Evolutionary conservation across 192 early-diverging fungal species (phyloP), one percentile per base, ranked within the genome.

Genomic region (Entomortierella beljakovae): DNA sequence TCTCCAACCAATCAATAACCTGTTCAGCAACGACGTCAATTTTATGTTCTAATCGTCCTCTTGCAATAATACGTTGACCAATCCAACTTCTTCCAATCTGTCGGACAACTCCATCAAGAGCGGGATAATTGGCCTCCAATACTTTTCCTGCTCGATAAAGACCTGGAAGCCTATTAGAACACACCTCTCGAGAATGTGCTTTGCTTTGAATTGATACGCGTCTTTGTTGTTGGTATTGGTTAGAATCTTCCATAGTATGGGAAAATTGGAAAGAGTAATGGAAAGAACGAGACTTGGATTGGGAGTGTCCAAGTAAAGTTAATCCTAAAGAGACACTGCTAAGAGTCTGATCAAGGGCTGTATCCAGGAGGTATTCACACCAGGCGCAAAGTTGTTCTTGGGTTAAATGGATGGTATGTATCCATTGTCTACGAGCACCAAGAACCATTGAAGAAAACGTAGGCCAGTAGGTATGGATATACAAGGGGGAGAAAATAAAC

Each of bases 1-100:
- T 65, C 56, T 79, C 75, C 75, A 66, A 79, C 75, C 75, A 79
- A 33, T 69, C 66, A 4, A 79, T 61, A 1, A 70, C 75, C 15
- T 70, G 75, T 10, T 69, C 68, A 13, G 75, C 75, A 8, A 79
- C 68, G 11, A 49, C 32, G 18, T 79, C 67, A 28, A 79, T 15
- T 20, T 32, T 64, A 3, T 69, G 40, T 33, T 79, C 75, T 25
- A 79, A 13, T 0, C 40, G 61, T 13, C 23, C 10, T n/a, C 16
- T 56, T 25, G 10, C 52, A 1, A 54, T 43, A 51, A 79, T 52
- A 49, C 37, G 55, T 48, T 70, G 66, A 6, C 75, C 75, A 9
- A 79, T 38, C 75, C 75, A 79, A 28, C 43, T 63, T n/a, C 37
- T 61, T 22, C 73, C 66, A 58, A 77, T 51, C 4, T 58, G 60